phyloP scores from a whole-genome alignment of 495 filamentous ascomycete genomes.

The Penicillium taxi region DNA sequence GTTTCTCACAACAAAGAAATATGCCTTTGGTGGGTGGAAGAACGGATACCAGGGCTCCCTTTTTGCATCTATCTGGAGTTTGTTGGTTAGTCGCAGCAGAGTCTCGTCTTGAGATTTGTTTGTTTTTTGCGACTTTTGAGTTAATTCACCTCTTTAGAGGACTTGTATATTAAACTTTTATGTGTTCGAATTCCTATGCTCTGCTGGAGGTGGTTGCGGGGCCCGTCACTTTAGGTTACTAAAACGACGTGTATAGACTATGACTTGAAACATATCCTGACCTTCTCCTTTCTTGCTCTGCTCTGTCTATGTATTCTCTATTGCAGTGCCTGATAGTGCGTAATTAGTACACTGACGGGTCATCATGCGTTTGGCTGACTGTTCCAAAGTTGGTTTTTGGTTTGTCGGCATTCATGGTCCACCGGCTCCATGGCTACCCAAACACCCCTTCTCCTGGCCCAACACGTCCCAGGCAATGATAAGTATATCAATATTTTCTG shows the following conservation, averaged over 20 bases:
- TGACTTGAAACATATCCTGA: conserved; percentile 19
- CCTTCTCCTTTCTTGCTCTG: background rate
- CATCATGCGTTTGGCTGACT: too few relatives aligned
- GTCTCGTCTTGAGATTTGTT: conserved; percentile 23
- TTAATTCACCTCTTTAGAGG: conserved; percentile 27
- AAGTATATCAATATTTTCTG: conserved; percentile 53
- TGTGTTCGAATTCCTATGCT: conserved; percentile 17
- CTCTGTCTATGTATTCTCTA: too few relatives aligned
- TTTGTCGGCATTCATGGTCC: background rate
- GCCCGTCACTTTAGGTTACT: conserved; percentile 9
- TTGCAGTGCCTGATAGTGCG: too few relatives aligned
- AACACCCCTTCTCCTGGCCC: background rate
- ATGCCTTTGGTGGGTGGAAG: conserved; percentile 1
- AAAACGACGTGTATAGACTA: conserved; percentile 26
- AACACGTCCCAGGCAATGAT: too few relatives aligned
- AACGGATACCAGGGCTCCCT: conserved; percentile 7
- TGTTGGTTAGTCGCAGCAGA: conserved; percentile 32
- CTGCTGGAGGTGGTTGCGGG: conserved; percentile 11
- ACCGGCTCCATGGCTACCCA: too few relatives aligned
- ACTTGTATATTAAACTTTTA: conserved; percentile 36
- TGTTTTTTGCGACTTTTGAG: conserved; percentile 29
- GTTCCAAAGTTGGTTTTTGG: too few relatives aligned
- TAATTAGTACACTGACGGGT: too few relatives aligned
- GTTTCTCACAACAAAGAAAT: conserved; percentile 3
- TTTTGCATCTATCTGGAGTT: conserved; percentile 43